Conservation (phyloP, 192 early-diverging fungal genomes). For the Coemansia guatemalensis region DNA sequence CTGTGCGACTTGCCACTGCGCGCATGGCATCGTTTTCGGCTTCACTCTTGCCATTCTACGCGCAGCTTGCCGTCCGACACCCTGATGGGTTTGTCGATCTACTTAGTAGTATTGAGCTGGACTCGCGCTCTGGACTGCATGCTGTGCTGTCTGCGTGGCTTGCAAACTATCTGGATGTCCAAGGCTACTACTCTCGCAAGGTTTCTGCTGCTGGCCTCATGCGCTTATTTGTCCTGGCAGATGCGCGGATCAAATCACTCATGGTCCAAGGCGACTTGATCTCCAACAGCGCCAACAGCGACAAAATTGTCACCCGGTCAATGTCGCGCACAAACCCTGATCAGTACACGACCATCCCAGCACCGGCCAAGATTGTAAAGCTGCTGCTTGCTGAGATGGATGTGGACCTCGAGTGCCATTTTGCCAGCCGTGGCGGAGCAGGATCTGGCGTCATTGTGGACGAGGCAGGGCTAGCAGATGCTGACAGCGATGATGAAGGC, state of each 20-base stretch:
- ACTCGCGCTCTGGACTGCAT: conserved; percentile 67
- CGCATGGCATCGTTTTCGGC: conserved; percentile 79
- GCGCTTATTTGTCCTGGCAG: conserved; percentile 65
- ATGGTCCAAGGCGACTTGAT: conserved; percentile 83
- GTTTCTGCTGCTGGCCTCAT: conserved; percentile 73
- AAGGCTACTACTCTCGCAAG: conserved; percentile 82
- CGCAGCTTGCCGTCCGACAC: conserved; percentile 75
- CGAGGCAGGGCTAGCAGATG: conserved; percentile 58
- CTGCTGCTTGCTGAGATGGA: conserved; percentile 79
- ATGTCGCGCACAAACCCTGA: conserved; percentile 59
- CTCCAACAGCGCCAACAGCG: conserved; percentile 33
- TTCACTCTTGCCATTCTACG: conserved; percentile 84
- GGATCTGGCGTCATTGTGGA: conserved; percentile 55
- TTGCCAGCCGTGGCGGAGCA: conserved; percentile 57
- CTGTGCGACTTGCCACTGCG: conserved; percentile 68
- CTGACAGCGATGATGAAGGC: conserved; percentile 51
- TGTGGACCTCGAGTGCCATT: conserved; percentile 62
- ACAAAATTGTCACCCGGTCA: conserved; percentile 62
- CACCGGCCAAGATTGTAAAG: conserved; percentile 83
- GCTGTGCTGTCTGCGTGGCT: conserved; percentile 79
- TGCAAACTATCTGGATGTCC: conserved; percentile 78
- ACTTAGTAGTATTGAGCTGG: conserved; percentile 59
- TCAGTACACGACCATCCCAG: conserved; percentile 74
- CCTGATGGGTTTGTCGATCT: conserved; percentile 72
- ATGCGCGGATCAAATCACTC: conserved; percentile 64